phyloP scores from a whole-genome alignment of 345 rosid genomes.

The Durio zibethinus region DNA sequence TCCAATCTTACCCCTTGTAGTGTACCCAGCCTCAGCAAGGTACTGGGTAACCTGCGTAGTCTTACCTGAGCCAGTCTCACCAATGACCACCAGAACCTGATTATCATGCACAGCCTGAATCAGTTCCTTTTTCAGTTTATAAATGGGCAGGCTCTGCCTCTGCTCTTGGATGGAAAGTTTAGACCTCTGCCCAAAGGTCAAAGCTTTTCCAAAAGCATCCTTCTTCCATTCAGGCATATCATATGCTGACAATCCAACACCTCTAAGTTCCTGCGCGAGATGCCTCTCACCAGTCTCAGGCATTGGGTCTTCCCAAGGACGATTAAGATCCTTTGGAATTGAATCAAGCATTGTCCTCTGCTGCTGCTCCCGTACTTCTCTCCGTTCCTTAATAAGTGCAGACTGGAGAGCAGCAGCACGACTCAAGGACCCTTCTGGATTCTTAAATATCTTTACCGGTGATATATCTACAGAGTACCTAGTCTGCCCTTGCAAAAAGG shows the following conservation, averaged over 20 bases:
- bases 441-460: conserved; percentile 87
- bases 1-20: conserved; percentile 65
- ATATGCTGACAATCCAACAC: conserved; percentile 84
- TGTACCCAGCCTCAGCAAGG: conserved; percentile 75
- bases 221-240: conserved; percentile 97
- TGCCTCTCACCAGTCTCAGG: conserved; percentile 89
- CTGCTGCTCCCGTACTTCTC: conserved; percentile 81
- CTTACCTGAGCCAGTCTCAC: conserved; percentile 81
- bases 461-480: conserved; percentile 73
- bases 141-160: conserved; percentile 86
- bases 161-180: conserved; percentile 90
- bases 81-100: conserved; percentile 67
- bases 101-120: conserved; percentile 85
- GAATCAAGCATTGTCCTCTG: conserved; percentile 90
- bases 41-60: conserved; percentile 77
- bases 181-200: conserved; percentile 76
- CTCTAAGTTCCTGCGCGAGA: conserved; percentile 92
- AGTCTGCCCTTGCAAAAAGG: conserved; percentile 76
- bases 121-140: conserved; percentile 79
- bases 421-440: conserved; percentile 90
- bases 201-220: conserved; percentile 76
- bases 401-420: conserved; percentile 95
- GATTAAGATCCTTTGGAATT: conserved; percentile 95
- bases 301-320: conserved; percentile 97
- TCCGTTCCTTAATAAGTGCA: conserved; percentile 79